Evolutionary conservation across 2,329 filamentous ascomycete species (phyloP).

Genomic region (Cyphellophora europaea): DNA sequence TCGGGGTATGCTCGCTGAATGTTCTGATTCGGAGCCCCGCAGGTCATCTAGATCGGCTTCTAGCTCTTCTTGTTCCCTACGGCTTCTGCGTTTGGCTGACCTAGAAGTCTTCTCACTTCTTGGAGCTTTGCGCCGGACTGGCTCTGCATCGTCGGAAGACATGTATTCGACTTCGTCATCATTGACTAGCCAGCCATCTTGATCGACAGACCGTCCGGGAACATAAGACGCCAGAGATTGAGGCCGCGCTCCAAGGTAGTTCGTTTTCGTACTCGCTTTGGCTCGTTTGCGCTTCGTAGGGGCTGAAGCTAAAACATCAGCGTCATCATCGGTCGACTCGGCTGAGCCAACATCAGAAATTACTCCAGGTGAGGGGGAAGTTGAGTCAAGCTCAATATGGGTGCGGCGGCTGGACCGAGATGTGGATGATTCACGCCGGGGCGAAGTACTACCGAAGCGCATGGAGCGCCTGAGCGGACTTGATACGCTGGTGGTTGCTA

Average conservation of each 20-base stretch:
- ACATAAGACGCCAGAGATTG: too few species aligned
- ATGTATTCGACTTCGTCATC: constrained; percentile 18
- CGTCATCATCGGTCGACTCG: constrained; percentile 24
- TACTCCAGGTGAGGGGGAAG: too few species aligned
- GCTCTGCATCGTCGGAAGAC: constrained; percentile 7
- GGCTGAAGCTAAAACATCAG: constrained; percentile 13
- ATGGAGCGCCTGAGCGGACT: neutral
- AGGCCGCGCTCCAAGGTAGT: constrained; percentile 20
- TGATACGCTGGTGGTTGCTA: neutral
- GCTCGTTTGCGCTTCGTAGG: constrained; percentile 7
- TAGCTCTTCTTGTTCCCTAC: constrained; percentile 30
- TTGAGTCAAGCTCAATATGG: too few species aligned
- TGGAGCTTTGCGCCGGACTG: neutral
- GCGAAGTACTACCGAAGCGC: neutral
- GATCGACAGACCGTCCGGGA: too few species aligned
- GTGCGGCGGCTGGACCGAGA: too few species aligned
- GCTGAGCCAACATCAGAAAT: constrained; percentile 17
- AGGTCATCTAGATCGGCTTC: constrained; percentile 36
- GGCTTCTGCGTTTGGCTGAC: constrained; percentile 2
- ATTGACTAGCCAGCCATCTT: constrained; percentile 20
- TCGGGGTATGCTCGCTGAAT: constrained; percentile 24
- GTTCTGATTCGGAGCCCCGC: constrained; percentile 30
- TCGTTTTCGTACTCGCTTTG: constrained; percentile 19
- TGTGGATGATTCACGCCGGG: too few species aligned
- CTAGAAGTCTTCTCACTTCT: constrained; percentile 2